These are phyloP conservation scores for Earliella scabrosa DNA, from an alignment of 1,284 basidiomycete species.

Conservation along the genomic window DNA sequence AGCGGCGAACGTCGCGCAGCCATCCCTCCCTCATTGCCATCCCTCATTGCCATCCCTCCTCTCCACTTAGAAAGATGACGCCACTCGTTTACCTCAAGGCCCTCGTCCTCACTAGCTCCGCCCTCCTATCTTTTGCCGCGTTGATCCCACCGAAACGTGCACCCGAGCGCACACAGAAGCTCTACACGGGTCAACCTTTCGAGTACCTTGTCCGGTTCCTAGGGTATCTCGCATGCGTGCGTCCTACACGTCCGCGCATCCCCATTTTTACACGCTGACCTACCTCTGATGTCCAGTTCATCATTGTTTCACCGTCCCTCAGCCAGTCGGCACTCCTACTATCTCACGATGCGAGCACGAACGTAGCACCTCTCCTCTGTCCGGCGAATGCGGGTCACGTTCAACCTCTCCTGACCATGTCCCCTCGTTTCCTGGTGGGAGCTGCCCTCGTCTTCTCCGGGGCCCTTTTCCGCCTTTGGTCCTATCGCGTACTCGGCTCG, in stretches of 20 bases:
- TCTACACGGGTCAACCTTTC: conserved; percentile 12
- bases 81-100: background rate
- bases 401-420: background rate
- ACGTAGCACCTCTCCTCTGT: background rate
- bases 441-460: conserved; percentile 2
- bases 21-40: too few relatives aligned
- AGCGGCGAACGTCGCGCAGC: background rate
- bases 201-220: conserved; percentile 11
- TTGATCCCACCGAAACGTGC: background rate
- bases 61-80: background rate
- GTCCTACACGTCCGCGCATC: background rate
- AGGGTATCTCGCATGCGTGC: conserved; percentile 9
- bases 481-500: conserved; percentile 26
- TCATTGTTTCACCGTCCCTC: background rate
- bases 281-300: background rate
- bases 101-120: background rate
- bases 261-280: background rate
- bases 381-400: background rate
- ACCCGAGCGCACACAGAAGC: background rate
- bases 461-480: conserved; percentile 25
- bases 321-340: conserved; percentile 2
- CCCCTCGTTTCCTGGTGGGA: conserved; percentile 9
- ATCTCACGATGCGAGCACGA: background rate
- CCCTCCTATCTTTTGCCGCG: background rate
- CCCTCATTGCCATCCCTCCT: background rate